Conservation (phyloP, 129 eudicot species). For the Saussurea involucrata region DNA sequence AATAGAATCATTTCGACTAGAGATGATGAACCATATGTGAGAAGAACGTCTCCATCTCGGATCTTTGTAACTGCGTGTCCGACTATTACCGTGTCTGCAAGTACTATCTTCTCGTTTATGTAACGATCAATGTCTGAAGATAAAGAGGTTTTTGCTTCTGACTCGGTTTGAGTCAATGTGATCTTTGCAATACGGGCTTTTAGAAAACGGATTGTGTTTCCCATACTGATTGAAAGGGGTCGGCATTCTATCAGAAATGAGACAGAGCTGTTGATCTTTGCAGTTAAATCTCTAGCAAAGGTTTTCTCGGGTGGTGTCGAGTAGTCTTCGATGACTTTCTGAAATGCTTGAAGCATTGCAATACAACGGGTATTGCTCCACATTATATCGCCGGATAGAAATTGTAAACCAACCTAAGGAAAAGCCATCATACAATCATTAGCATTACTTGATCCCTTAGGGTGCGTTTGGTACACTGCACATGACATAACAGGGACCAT, state of each 20-base stretch:
- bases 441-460: not conserved
- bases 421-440: constrained; percentile 4
- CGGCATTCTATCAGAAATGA: constrained; percentile 81
- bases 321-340: constrained; percentile 70
- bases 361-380: constrained; percentile 82
- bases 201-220: constrained; percentile 79
- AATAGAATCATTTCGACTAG: constrained; percentile 67
- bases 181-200: constrained; percentile 63
- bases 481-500: too few relatives aligned
- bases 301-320: constrained; percentile 69
- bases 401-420: constrained; percentile 74
- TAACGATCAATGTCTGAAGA: constrained; percentile 62
- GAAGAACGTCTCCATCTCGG: constrained; percentile 84
- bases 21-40: constrained; percentile 81
- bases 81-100: constrained; percentile 73
- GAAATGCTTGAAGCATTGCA: constrained; percentile 86
- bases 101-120: constrained; percentile 64
- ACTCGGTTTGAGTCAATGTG: constrained; percentile 48
- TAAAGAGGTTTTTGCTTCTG: constrained; percentile 65
- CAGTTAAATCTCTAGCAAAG: constrained; percentile 63
- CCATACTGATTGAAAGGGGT: constrained; percentile 94
- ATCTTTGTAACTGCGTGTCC: constrained; percentile 74
- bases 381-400: constrained; percentile 64
- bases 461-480: too few relatives aligned
- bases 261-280: constrained; percentile 67